A percentile compares a stretch with the other conserved stretches of the same genome.
phyloP scores from a whole-genome alignment of 192 early-diverging fungal species.

The Coemansia sp. region DNA sequence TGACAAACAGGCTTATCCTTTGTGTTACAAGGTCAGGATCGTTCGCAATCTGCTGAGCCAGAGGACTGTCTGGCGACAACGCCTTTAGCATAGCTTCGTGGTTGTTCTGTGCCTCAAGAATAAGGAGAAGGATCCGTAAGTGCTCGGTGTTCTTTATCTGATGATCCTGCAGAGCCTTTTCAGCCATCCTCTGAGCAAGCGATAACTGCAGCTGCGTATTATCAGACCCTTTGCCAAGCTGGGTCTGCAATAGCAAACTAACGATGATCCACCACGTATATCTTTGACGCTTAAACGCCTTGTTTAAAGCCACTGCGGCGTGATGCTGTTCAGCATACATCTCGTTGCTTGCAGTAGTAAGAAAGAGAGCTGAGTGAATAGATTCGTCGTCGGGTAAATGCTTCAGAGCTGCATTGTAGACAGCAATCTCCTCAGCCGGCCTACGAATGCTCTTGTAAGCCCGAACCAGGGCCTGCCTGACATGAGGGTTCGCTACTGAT shows the following conservation, averaged over 20 bases:
- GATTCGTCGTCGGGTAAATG: constrained; percentile 68
- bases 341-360: constrained; percentile 70
- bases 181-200: constrained; percentile 83
- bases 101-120: constrained; percentile 72
- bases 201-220: constrained; percentile 57
- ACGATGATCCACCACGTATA: constrained; percentile 90
- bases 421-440: constrained; percentile 63
- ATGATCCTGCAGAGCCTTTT: constrained; percentile 70
- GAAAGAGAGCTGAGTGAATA: constrained; percentile 74
- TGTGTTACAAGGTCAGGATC: constrained; percentile 73
- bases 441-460: constrained; percentile 22
- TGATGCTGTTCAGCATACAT: constrained; percentile 60
- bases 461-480: constrained; percentile 27
- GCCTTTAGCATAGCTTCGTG: constrained; percentile 64
- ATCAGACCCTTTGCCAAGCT: constrained; percentile 15
- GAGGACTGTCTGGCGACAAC: constrained; percentile 55
- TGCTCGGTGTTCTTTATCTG: constrained; percentile 72
- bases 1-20: constrained; percentile 57
- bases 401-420: constrained; percentile 70
- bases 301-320: constrained; percentile 79
- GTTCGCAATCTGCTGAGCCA: constrained; percentile 65
- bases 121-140: constrained; percentile 72
- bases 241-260: constrained; percentile 75
- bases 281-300: constrained; percentile 71
- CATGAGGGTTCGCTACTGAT: constrained; percentile 29